These are phyloP conservation scores for Calonectria hawksworthii DNA, from an alignment of 2,329 filamentous ascomycete genomes.

Conservation along the genomic window DNA sequence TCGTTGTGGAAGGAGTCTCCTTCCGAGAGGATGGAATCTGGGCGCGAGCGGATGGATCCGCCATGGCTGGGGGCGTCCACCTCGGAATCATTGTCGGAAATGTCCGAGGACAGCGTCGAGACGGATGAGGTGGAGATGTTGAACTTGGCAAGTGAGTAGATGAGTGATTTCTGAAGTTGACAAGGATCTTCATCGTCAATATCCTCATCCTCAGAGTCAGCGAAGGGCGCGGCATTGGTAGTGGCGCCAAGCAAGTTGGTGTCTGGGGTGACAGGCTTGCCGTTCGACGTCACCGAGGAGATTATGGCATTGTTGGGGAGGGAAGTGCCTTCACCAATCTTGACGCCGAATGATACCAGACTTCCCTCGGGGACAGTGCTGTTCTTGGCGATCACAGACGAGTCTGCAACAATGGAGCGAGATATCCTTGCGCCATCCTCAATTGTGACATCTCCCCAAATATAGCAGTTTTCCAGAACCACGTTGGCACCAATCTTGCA, in stretches of 20 bases:
- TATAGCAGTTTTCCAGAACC: slow-evolving; percentile 81
- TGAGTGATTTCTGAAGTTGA: slow-evolving; percentile 67
- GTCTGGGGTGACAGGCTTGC: slow-evolving; percentile 57
- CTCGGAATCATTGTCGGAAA: slow-evolving; percentile 75
- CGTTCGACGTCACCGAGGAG: slow-evolving; percentile 54
- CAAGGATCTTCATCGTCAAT: slow-evolving; percentile 65
- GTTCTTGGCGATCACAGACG: slow-evolving; percentile 78
- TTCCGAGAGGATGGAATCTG: slow-evolving; percentile 80
- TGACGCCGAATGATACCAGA: slow-evolving; percentile 84
- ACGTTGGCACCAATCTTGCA: slow-evolving; percentile 92
- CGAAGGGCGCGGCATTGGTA: slow-evolving; percentile 66
- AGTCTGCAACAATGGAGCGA: slow-evolving; percentile 82
- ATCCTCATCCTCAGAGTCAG: slow-evolving; percentile 63
- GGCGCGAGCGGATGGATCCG: slow-evolving; percentile 70
- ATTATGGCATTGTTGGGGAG: slow-evolving; percentile 54
- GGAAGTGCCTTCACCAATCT: slow-evolving; percentile 73
- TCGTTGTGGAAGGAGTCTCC: slow-evolving; percentile 84
- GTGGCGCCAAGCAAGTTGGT: slow-evolving; percentile 61
- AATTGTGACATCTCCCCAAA: slow-evolving; percentile 89
- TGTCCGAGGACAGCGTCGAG: slow-evolving; percentile 74
- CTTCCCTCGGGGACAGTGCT: slow-evolving; percentile 79
- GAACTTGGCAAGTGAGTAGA: slow-evolving; percentile 67
- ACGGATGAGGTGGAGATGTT: slow-evolving; percentile 69
- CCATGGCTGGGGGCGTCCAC: slow-evolving; percentile 67
- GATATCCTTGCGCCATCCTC: slow-evolving; percentile 80